A percentile compares a stretch with the other conserved stretches of the same genome.
phyloP scores from a whole-genome alignment of 148 eudicot genomes.

The Dysphania ambrosioides region DNA sequence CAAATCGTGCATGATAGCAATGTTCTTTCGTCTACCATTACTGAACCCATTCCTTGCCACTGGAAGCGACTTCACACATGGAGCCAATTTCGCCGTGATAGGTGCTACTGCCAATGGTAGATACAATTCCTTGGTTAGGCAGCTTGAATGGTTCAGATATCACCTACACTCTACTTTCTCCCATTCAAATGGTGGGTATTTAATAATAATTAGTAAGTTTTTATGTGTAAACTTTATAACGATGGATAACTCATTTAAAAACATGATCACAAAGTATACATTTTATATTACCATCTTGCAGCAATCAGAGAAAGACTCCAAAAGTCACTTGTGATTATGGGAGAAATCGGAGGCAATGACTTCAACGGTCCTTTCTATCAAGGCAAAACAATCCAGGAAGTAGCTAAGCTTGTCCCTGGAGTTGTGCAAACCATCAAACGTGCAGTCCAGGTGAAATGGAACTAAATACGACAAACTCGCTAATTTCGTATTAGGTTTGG shows the following conservation, averaged over 20 bases:
- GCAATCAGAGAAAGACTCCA: conserved; percentile 17
- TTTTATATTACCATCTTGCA: too few species aligned
- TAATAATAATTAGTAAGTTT: not conserved
- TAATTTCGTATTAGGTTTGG: too few species aligned
- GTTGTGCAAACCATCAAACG: conserved; percentile 13
- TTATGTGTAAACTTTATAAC: not conserved
- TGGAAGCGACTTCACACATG: conserved; percentile 37
- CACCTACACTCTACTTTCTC: conserved; percentile 23
- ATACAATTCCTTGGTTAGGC: conserved; percentile 22
- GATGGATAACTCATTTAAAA: not conserved
- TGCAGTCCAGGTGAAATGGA: conserved; percentile 1
- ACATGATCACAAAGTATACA: too few species aligned
- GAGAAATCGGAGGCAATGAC: conserved; percentile 37
- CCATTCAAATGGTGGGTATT: conserved; percentile 15
- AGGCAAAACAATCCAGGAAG: not conserved
- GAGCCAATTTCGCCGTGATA: conserved; percentile 43
- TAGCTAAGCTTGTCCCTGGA: conserved; percentile 8
- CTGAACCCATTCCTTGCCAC: conserved; percentile 32
- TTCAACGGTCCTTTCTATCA: conserved; percentile 10
- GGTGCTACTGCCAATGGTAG: conserved; percentile 35
- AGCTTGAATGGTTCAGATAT: conserved; percentile 36
- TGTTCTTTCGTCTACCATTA: conserved; percentile 2
- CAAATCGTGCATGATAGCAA: conserved; percentile 7
- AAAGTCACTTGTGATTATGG: conserved; percentile 24
- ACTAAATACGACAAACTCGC: too few species aligned